phyloP scores from a whole-genome alignment of 2,329 filamentous ascomycete genomes.

The Xylariaceae sp. region DNA sequence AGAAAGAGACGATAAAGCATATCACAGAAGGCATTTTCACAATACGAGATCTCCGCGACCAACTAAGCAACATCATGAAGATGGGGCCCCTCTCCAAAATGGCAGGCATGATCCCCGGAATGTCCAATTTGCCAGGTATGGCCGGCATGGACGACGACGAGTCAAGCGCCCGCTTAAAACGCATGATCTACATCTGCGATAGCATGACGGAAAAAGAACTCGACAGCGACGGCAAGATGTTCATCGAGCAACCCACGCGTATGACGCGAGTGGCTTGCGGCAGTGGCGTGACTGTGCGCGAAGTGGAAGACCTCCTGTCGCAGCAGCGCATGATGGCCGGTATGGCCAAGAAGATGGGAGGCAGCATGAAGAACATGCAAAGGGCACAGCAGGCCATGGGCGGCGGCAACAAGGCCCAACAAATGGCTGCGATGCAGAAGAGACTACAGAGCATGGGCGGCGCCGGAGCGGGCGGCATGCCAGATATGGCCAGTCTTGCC shows the following conservation, averaged over 20 bases:
- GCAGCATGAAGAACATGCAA: slow-evolving; percentile 97
- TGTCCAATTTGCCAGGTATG: slow-evolving; percentile 80
- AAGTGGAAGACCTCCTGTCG: slow-evolving; percentile 96
- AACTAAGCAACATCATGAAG: slow-evolving; percentile 98
- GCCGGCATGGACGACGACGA: slow-evolving; percentile 97
- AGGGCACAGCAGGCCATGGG: slow-evolving; percentile 89
- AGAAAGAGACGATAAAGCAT: slow-evolving; percentile 99
- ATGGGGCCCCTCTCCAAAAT: slow-evolving; percentile 98
- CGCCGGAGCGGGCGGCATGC: slow-evolving; percentile 69
- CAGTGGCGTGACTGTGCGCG: slow-evolving; percentile 85
- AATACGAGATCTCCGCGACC: slow-evolving; percentile 89
- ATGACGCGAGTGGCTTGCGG: slow-evolving; percentile 92
- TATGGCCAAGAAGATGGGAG: slow-evolving; percentile 99
- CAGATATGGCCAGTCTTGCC: slow-evolving; percentile 85
- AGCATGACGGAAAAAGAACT: slow-evolving; percentile 97
- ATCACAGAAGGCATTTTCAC: slow-evolving; percentile 97
- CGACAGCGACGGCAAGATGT: slow-evolving; percentile 92
- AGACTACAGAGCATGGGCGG: slow-evolving; percentile 91
- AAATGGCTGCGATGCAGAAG: slow-evolving; percentile 97
- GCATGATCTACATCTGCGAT: slow-evolving; percentile 99
- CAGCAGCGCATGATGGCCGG: slow-evolving; percentile 99
- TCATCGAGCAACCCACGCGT: slow-evolving; percentile 87
- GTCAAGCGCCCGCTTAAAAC: slow-evolving; percentile 88
- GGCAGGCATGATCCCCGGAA: slow-evolving; percentile 97
- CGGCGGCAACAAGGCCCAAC: slow-evolving; percentile 88